Base-by-base conservation (phyloP, 2,329 filamentous ascomycete genomes). In the Ophiostoma ulmi region DNA sequence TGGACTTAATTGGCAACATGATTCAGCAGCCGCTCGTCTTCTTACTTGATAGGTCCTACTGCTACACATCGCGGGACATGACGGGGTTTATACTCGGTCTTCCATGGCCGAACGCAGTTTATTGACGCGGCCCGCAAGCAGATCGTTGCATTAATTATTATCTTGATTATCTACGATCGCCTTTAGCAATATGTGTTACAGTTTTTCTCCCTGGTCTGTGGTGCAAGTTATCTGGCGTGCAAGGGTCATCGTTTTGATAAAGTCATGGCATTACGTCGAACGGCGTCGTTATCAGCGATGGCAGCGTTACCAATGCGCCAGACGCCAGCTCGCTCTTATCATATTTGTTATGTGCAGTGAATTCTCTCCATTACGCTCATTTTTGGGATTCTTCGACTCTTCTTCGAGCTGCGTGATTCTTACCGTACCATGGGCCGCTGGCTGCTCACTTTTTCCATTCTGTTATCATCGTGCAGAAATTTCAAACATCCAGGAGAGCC, bases 231-330 rank as follows among this genome's bases (percentile, higher is more conserved):
- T 13, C 22, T 58, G 22, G 1, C 3, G 4, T 26, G 52, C 52
- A 26, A 26, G 52, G 22, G 31, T 58, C 7, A 13, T 10, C 22
- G 8, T 58, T 26, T 58, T 5, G 52, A 58, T 58, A 58, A 13
- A 58, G 52, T 58, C 52, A 58, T 58, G 52, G 20, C 52, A 58
- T 58, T 26, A 58, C 52, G 52, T 58, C n/a, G n/a, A 58, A 26
- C 8, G 7, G 22, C 10, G n/a, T 26, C 52, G 26, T 22, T 58
- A 58, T 58, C 52, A 26, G 5, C n/a, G n/a, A 22, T 55, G 8
- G 13, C n/a, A 58, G 52, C 14, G 13, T 26, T 7, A 7, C 11
- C 14, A 20, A 48, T 14, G 17, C 44, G 44, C 44, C 44, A 48
- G 44, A 20, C 44, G 41, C 2, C 41, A 44, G 13, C 41, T 44